These are phyloP conservation scores for Podila verticillata DNA, from an alignment of 192 early-diverging fungal species.

Conservation along the genomic window DNA sequence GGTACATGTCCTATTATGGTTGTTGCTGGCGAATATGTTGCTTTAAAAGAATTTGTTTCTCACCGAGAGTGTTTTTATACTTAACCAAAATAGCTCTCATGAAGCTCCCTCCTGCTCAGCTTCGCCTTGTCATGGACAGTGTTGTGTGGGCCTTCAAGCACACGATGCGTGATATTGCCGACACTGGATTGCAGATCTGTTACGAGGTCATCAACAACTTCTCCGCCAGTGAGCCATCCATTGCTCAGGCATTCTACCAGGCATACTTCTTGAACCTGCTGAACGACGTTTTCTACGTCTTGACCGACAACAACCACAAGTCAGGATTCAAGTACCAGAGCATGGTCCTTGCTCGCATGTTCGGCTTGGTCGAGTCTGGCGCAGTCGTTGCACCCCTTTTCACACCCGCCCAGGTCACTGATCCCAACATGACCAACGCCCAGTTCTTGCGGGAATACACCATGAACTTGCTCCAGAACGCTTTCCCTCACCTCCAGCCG, in stretches of 20 bases:
- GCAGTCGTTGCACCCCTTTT: slow-evolving; percentile 90
- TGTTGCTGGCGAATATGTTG: too few species aligned
- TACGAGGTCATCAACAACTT: slow-evolving; percentile 92
- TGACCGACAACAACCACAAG: slow-evolving; percentile 98
- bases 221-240: slow-evolving; percentile 70
- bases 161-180: slow-evolving; percentile 97
- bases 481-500: slow-evolving; percentile 93
- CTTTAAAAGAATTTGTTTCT: slow-evolving; percentile 14
- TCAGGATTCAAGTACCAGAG: slow-evolving; percentile 95
- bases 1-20: slow-evolving; percentile 54
- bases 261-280: slow-evolving; percentile 90
- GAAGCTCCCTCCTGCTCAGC: slow-evolving; percentile 82
- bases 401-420: slow-evolving; percentile 73
- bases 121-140: slow-evolving; percentile 94
- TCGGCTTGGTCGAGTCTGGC: slow-evolving; percentile 84
- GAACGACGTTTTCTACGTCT: slow-evolving; percentile 96
- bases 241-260: slow-evolving; percentile 91
- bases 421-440: slow-evolving; percentile 82
- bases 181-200: slow-evolving; percentile 88
- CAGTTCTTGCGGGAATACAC: slow-evolving; percentile 88
- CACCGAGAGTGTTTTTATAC: neutral
- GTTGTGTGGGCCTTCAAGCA: slow-evolving; percentile 99
- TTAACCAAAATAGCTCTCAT: slow-evolving; percentile 70
- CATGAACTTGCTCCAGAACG: slow-evolving; percentile 80
- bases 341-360: slow-evolving; percentile 90